These are phyloP conservation scores for Penicillium macrosclerotiorum DNA, from an alignment of 495 filamentous ascomycete species.

Conservation along the genomic window DNA sequence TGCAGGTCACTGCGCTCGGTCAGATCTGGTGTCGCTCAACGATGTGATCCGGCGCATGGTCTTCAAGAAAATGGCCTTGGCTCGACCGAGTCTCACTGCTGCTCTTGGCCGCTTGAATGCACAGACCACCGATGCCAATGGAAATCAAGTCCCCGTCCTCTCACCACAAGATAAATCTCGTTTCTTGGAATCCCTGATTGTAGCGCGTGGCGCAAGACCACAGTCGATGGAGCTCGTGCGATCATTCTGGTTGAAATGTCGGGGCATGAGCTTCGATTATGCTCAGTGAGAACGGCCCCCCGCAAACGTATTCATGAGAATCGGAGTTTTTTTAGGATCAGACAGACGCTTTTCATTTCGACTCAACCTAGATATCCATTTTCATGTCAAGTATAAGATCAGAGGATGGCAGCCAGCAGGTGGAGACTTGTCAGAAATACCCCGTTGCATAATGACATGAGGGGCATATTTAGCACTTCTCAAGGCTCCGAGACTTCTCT, in stretches of 20 bases:
- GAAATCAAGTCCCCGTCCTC: conserved; percentile 15
- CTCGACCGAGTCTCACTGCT: conserved; percentile 58
- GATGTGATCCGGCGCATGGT: conserved; percentile 78
- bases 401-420: no score
- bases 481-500: no score
- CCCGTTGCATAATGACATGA: no score
- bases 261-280: conserved; percentile 67
- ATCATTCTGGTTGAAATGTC: conserved; percentile 68
- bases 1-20: conserved; percentile 70
- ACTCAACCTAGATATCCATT: no score
- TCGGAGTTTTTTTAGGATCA: no score
- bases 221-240: conserved; percentile 60
- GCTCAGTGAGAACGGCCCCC: conserved; percentile 35
- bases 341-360: no score
- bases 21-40: conserved; percentile 71
- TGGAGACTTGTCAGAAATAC: no score
- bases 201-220: conserved; percentile 55
- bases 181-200: conserved; percentile 39
- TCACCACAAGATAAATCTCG: conserved; percentile 35
- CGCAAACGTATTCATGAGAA: no score
- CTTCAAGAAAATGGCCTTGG: conserved; percentile 60
- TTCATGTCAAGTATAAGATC: no score
- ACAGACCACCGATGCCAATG: conserved; percentile 29
- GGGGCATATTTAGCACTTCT: no score
- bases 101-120: conserved; percentile 55